phyloP scores from a whole-genome alignment of 2,329 filamentous ascomycete species.

The Tolypocladium sp. region DNA sequence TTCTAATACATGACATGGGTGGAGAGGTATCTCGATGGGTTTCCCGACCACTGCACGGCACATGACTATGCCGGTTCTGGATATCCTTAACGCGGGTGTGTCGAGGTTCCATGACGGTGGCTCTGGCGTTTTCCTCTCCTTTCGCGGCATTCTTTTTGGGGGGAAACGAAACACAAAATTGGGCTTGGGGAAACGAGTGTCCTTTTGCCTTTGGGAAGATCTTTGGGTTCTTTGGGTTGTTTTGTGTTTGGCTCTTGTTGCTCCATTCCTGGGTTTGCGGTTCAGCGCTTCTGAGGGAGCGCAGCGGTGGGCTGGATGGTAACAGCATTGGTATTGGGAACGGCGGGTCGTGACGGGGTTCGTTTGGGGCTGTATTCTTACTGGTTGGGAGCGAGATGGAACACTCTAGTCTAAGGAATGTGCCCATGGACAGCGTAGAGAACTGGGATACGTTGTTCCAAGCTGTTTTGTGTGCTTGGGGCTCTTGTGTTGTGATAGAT shows the following conservation, averaged over 20 bases:
- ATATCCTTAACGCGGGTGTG: neutral
- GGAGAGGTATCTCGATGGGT: neutral
- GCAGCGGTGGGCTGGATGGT: neutral
- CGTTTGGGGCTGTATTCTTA: neutral
- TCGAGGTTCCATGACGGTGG: neutral
- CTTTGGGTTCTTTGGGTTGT: neutral
- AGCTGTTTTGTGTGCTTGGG: neutral
- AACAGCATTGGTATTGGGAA: neutral
- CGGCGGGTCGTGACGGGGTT: neutral
- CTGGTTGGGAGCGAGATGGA: neutral
- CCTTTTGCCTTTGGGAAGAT: neutral
- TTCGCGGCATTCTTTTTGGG: neutral
- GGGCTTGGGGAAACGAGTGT: neutral
- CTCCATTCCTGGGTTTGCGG: neutral
- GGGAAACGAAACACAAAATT: neutral
- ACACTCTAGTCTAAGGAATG: neutral
- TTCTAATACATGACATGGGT: constrained; percentile 7
- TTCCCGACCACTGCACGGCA: neutral
- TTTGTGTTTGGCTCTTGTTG: neutral
- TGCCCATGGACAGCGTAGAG: neutral
- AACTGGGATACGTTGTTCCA: no score
- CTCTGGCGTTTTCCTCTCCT: neutral
- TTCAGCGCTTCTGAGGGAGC: neutral
- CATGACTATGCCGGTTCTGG: neutral
- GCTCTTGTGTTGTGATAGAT: neutral